A percentile compares a stretch with the other conserved stretches of the same genome.
These are phyloP conservation scores for Cephalotrichum gorgonifer DNA, from an alignment of 2,329 filamentous ascomycete species.

Conservation along the genomic window DNA sequence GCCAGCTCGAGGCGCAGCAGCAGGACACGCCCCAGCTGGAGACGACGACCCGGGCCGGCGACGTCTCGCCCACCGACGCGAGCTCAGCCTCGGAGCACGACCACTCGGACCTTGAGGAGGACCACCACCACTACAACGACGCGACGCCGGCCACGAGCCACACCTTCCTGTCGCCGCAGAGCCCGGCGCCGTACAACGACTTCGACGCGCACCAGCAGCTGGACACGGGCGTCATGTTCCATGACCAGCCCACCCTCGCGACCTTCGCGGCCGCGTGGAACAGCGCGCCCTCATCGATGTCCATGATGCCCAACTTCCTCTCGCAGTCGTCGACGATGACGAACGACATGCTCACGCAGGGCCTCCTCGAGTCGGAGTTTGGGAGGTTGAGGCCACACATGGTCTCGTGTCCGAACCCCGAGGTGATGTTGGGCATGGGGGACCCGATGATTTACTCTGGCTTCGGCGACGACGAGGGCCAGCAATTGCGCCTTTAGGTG, in stretches of 20 bases:
- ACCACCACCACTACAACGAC: too few species aligned
- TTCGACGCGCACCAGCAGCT: constrained; percentile 23
- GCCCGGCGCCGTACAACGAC: constrained; percentile 33
- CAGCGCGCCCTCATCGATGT: constrained; percentile 8
- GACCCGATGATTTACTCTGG: constrained; percentile 50
- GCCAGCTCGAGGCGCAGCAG: constrained; percentile 39
- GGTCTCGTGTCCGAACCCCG: constrained; percentile 38
- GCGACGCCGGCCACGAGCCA: constrained; percentile 28
- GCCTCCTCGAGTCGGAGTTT: constrained; percentile 40
- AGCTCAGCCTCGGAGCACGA: constrained; percentile 42
- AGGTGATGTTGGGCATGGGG: constrained; percentile 46
- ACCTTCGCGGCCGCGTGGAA: constrained; percentile 19
- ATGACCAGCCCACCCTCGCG: constrained; percentile 20
- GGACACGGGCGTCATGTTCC: constrained; percentile 22
- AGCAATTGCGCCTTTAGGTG: constrained; percentile 1
- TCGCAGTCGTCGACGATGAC: constrained; percentile 28
- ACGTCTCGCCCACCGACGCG: constrained; percentile 13
- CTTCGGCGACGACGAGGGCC: constrained; percentile 23
- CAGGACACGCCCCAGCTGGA: constrained; percentile 23
- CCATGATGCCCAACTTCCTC: constrained; percentile 27
- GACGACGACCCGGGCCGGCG: constrained; percentile 14
- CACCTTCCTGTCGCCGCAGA: constrained; percentile 43
- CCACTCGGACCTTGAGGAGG: constrained; percentile 43
- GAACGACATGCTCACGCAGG: constrained; percentile 36
- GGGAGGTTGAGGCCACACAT: constrained; percentile 46